Evolutionary conservation across 73 alveolate species (phyloP).

Genomic region (Stentor coeruleus): DNA sequence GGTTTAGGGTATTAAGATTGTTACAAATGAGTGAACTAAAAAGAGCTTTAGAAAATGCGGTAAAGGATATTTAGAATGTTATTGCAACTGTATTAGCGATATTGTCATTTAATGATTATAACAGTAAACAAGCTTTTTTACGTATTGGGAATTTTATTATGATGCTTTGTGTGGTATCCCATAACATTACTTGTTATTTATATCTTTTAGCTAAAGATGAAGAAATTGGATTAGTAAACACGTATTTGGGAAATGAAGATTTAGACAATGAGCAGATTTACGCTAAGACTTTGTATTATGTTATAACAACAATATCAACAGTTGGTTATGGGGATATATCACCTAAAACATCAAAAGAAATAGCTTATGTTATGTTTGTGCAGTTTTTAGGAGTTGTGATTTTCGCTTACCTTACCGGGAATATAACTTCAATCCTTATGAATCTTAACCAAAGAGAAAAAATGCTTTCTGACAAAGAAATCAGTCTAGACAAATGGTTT

Average conservation of each 20-base stretch:
- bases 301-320: slow-evolving; percentile 2
- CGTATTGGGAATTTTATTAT: not conserved
- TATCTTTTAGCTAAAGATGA: not conserved
- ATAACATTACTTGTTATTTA: not conserved
- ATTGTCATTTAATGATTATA: not conserved
- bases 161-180: not conserved
- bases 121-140: not conserved
- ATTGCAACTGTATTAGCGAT: not conserved
- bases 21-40: not conserved
- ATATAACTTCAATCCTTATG: slow-evolving; percentile 1
- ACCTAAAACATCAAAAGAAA: slow-evolving; percentile 16
- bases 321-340: slow-evolving; percentile 24
- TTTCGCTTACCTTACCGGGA: slow-evolving; percentile 12
- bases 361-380: not conserved
- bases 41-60: not conserved
- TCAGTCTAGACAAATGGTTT: slow-evolving; percentile 7
- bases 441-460: not conserved
- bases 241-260: not conserved
- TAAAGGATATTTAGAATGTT: not conserved
- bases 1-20: not conserved
- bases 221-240: not conserved
- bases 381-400: slow-evolving; percentile 14
- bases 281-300: slow-evolving; percentile 34
- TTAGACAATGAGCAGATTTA: not conserved
- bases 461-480: not conserved